phyloP scores from a whole-genome alignment of 768 basidiomycete genomes.

The Boletus tomentosulus region DNA sequence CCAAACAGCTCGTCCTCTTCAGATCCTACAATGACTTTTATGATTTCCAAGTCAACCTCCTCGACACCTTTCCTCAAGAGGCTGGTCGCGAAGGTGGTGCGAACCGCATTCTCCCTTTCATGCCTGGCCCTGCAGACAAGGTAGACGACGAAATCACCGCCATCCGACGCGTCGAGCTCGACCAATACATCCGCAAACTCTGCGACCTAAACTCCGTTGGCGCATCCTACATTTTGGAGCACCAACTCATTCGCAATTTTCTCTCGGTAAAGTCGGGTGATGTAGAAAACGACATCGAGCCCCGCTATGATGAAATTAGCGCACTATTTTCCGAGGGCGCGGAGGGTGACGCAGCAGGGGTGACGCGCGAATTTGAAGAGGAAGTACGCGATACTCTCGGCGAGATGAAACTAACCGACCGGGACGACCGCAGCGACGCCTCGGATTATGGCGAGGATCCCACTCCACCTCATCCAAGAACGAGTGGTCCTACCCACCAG shows the following conservation, averaged over 20 bases:
- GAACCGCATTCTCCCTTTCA: slow-evolving; percentile 84
- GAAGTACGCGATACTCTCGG: slow-evolving; percentile 50
- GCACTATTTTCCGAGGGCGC: slow-evolving; percentile 40
- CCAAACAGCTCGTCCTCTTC: slow-evolving; percentile 83
- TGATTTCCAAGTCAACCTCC: slow-evolving; percentile 88
- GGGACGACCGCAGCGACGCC: slow-evolving; percentile 51
- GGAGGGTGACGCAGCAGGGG: slow-evolving; percentile 37
- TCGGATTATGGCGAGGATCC: slow-evolving; percentile 62
- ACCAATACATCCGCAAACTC: slow-evolving; percentile 81
- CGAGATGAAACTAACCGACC: slow-evolving; percentile 43
- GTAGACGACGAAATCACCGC: slow-evolving; percentile 85
- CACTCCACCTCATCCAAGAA: slow-evolving; percentile 37
- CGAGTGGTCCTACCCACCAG: slow-evolving; percentile 34
- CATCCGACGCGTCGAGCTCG: slow-evolving; percentile 74
- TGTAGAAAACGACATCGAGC: slow-evolving; percentile 61
- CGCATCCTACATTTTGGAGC: slow-evolving; percentile 77
- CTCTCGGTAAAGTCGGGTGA: slow-evolving; percentile 85
- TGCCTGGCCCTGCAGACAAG: slow-evolving; percentile 89
- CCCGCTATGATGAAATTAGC: slow-evolving; percentile 56
- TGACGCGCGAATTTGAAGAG: slow-evolving; percentile 35
- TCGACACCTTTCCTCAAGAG: slow-evolving; percentile 85
- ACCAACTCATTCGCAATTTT: slow-evolving; percentile 77
- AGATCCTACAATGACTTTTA: slow-evolving; percentile 98
- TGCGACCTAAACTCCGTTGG: slow-evolving; percentile 65
- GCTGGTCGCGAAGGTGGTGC: slow-evolving; percentile 72